Conservation (phyloP, 106 monocot genomes). For the Agapanthus africanus region DNA sequence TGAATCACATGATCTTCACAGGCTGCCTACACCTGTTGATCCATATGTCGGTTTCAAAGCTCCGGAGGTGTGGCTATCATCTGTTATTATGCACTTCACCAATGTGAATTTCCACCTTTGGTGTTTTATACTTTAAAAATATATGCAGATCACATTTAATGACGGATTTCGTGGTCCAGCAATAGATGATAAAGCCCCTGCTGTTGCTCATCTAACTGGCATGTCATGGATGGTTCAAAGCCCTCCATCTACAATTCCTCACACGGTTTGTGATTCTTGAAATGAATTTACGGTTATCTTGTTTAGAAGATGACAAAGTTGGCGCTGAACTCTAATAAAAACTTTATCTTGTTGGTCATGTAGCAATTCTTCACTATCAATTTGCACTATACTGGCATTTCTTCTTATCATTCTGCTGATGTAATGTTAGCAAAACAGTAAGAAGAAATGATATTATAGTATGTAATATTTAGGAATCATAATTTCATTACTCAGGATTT, state of each 20-base stretch:
- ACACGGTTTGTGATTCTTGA: conserved; percentile 20
- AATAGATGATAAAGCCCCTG: conserved; percentile 9
- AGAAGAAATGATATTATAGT: too few relatives aligned
- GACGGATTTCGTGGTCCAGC: conserved; percentile 19
- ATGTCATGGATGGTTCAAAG: too few relatives aligned
- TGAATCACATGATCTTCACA: conserved; percentile 14
- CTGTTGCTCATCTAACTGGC: not conserved
- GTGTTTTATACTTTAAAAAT: conserved; percentile 1
- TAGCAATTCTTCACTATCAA: too few relatives aligned
- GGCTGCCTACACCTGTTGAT: conserved; percentile 12
- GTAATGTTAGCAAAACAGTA: too few relatives aligned
- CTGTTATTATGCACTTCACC: not conserved
- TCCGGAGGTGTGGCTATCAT: conserved; percentile 17
- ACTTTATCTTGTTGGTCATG: too few relatives aligned
- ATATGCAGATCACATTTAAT: conserved; percentile 21
- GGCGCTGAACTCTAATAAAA: too few relatives aligned
- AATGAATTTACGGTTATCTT: too few relatives aligned
- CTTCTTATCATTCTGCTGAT: too few relatives aligned
- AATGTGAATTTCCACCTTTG: conserved; percentile 4
- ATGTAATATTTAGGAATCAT: too few relatives aligned
- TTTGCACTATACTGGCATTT: too few relatives aligned
- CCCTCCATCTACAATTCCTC: conserved; percentile 10
- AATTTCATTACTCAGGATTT: too few relatives aligned
- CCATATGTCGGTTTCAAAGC: conserved; percentile 8
- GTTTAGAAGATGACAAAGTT: too few relatives aligned